These are phyloP conservation scores for Purshia tridentata DNA, from an alignment of 306 rosid species.

Conservation along the genomic window DNA sequence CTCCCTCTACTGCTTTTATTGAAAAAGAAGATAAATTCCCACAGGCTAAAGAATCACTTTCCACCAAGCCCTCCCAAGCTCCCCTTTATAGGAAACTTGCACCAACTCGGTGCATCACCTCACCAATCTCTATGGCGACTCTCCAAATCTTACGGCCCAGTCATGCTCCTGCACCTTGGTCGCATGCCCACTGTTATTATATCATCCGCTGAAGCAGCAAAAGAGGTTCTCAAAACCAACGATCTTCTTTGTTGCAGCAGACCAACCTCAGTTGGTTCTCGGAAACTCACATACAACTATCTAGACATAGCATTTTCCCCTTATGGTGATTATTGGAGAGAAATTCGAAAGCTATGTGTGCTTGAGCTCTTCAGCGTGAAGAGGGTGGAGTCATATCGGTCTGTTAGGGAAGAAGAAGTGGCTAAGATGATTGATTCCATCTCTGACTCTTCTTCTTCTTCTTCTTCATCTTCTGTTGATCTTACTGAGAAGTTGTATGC, in stretches of 20 bases:
- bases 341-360: constrained; percentile 35
- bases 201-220: constrained; percentile 39
- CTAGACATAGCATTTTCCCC: constrained; percentile 25
- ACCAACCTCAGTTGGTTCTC: not conserved
- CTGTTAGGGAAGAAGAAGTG: constrained; percentile 37
- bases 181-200: constrained; percentile 1
- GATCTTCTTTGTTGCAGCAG: constrained; percentile 34
- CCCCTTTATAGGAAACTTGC: constrained; percentile 42
- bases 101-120: constrained; percentile 30
- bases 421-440: constrained; percentile 14
- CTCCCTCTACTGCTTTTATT: constrained; percentile 5
- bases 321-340: constrained; percentile 45
- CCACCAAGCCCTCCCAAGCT: constrained; percentile 46
- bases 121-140: constrained; percentile 32
- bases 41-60: not conserved
- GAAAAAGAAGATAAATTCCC: not conserved
- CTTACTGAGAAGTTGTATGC: constrained; percentile 26
- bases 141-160: constrained; percentile 28
- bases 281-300: constrained; percentile 23
- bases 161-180: constrained; percentile 31
- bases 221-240: constrained; percentile 27
- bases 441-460: constrained; percentile 6
- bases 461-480: constrained; percentile 6
- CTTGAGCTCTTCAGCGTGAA: constrained; percentile 33
- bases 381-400: constrained; percentile 34